Evolutionary conservation across 768 basidiomycete genomes (phyloP).

Genomic region (Rhizopogon roseolus): DNA sequence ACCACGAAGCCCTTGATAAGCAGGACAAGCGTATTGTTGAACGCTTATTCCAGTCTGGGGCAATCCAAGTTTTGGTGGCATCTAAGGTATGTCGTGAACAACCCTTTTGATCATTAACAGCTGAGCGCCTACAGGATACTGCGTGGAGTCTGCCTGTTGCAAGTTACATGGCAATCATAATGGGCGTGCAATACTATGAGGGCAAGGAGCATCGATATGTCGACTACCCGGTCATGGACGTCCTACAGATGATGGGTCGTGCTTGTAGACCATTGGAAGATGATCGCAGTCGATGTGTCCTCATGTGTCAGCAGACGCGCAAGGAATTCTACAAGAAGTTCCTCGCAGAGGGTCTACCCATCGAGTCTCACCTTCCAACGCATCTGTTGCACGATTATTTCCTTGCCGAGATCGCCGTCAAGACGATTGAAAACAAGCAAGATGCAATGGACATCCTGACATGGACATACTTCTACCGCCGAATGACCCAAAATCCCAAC

Average conservation of each 20-base stretch:
- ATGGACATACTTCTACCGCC: conserved; percentile 97
- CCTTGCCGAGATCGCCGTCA: conserved; percentile 96
- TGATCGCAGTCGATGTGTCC: conserved; percentile 84
- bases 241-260: conserved; percentile 99
- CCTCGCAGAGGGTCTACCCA: conserved; percentile 93
- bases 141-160: conserved; percentile 95
- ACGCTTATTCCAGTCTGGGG: conserved; percentile 87
- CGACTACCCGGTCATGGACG: conserved; percentile 98
- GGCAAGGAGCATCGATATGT: conserved; percentile 97
- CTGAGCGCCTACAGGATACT: conserved; percentile 59
- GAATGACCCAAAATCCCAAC: conserved; percentile 97
- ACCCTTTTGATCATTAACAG: not conserved
- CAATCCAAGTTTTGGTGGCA: conserved; percentile 90
- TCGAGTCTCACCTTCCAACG: conserved; percentile 91
- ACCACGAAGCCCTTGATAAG: conserved; percentile 88
- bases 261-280: conserved; percentile 91
- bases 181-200: conserved; percentile 98
- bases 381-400: conserved; percentile 95
- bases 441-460: conserved; percentile 97
- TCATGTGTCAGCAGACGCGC: conserved; percentile 96
- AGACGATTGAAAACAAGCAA: conserved; percentile 99
- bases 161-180: conserved; percentile 97
- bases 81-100: conserved; percentile 61
- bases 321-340: conserved; percentile 99
- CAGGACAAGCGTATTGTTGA: conserved; percentile 95